Evolutionary conservation across 805 yeast genomes (phyloP).

Genomic region (Yamadazyma sp.): DNA sequence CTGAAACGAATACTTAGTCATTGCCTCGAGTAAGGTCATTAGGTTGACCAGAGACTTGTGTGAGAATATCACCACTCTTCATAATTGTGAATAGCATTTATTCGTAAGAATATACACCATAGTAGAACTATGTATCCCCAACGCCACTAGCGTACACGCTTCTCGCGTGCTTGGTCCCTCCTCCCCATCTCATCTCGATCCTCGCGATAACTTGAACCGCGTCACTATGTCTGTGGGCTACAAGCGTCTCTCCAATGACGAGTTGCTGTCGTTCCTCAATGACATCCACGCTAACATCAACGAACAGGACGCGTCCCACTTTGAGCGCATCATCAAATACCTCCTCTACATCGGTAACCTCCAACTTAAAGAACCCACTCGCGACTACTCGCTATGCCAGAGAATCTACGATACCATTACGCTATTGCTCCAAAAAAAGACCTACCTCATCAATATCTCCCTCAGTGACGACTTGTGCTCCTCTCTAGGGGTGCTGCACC

Average conservation of each 20-base stretch:
- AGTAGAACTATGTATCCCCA: too few species aligned
- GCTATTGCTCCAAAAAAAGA: conserved; percentile 32
- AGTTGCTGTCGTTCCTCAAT: conserved; percentile 31
- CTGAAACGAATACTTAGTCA: too few species aligned
- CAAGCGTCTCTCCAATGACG: conserved; percentile 25
- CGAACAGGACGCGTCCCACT: conserved; percentile 25
- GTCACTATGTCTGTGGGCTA: conserved; percentile 1
- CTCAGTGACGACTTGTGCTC: conserved; percentile 1
- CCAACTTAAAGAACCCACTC: conserved; percentile 4
- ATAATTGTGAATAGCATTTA: too few species aligned
- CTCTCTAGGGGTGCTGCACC: neutral
- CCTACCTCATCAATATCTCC: conserved; percentile 22
- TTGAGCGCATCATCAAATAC: conserved; percentile 33
- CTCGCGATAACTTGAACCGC: neutral
- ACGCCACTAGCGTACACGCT: too few species aligned
- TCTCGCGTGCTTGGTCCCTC: neutral
- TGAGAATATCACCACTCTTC: too few species aligned
- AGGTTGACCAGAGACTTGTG: too few species aligned
- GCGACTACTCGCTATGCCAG: conserved; percentile 16
- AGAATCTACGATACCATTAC: conserved; percentile 31
- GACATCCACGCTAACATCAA: conserved; percentile 34
- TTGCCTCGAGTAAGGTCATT: too few species aligned
- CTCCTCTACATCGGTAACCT: conserved; percentile 20
- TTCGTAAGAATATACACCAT: too few species aligned
- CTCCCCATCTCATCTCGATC: neutral